Evolutionary conservation across 2,329 filamentous ascomycete species (phyloP), one percentile per base, ranked within the genome.

Genomic region (Fusarium dlaminii): DNA sequence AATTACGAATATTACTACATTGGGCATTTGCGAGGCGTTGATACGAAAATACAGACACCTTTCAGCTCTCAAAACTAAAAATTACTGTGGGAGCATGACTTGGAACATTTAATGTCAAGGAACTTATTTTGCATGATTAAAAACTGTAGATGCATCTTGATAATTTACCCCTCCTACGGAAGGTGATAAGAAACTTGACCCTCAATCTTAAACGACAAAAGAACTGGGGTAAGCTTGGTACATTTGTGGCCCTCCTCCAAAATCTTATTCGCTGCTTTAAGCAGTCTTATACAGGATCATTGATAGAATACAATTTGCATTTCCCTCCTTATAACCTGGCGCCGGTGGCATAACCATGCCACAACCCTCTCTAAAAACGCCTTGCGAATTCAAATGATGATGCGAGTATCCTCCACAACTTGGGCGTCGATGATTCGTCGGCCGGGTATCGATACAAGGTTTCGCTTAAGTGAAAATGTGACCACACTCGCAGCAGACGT

Each of bases 401-500:
- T 60, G 56, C 66, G 66, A 72, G 55, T 58, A 52, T 73, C 65
- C 64, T 73, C 69, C 69, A 72, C 64, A 59, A 56, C 56, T 69
- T 74, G 30, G 63, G 63, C 63, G 66, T 57, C 60, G 40, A 68
- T 59, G 56, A 61, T 59, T 65, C 61, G 59, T 51, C 46, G 57
- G 63, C 72, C 58, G 67, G 75, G 70, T 77, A 79, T 78, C 73
- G 73, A 79, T 77, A 69, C 58, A 71, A 66, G 63, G 66, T 49
- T 56, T 70, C 70, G 71, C 78, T 78, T 83, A 91, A 80, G 88
- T 86, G 82, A 95, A 98, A 79, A 98, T 96, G 82, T 96, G 91
- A 84, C 95, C 94, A 84, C 96, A 99, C 69, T 92, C 90, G 86
- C 94, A 96, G 88, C 96, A 99, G 63, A 99, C 96, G 80, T 95